These are phyloP conservation scores for Anisodus tanguticus DNA, from an alignment of 257 asterid species.

Conservation along the genomic window DNA sequence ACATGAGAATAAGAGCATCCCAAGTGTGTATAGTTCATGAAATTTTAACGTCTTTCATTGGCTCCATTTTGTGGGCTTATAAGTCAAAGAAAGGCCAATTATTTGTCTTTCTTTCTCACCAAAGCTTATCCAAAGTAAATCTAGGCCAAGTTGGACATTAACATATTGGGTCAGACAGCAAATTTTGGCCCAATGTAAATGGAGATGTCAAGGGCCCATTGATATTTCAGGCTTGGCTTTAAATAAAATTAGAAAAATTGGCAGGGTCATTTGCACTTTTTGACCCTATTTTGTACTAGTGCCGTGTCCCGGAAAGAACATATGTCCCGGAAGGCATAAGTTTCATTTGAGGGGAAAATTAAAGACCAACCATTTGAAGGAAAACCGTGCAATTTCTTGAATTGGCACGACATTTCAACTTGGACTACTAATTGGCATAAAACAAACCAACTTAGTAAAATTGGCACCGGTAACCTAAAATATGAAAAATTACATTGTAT, in stretches of 20 bases:
- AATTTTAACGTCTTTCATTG: not conserved
- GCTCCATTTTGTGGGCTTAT: not conserved
- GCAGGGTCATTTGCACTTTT: too few relatives aligned
- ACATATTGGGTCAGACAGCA: not conserved
- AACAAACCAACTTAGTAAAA: too few relatives aligned
- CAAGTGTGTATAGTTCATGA: conserved; percentile 3
- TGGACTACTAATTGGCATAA: too few relatives aligned
- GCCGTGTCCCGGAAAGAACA: too few relatives aligned
- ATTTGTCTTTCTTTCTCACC: not conserved
- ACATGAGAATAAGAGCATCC: not conserved
- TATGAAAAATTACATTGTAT: too few relatives aligned
- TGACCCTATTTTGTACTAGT: too few relatives aligned
- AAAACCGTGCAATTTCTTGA: too few relatives aligned
- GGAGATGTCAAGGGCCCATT: not conserved
- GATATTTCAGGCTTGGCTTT: not conserved
- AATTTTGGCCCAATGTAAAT: not conserved
- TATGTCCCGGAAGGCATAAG: too few relatives aligned
- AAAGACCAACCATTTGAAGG: too few relatives aligned
- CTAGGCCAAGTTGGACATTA: not conserved
- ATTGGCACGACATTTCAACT: too few relatives aligned
- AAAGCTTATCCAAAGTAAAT: not conserved
- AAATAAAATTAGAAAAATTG: not conserved
- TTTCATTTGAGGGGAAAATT: too few relatives aligned
- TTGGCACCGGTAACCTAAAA: too few relatives aligned
- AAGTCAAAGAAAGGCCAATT: not conserved